Evolutionary conservation across 2,329 filamentous ascomycete genomes (phyloP), one percentile per base, ranked within the genome.

Genomic region (Trichothecium sympodiale): DNA sequence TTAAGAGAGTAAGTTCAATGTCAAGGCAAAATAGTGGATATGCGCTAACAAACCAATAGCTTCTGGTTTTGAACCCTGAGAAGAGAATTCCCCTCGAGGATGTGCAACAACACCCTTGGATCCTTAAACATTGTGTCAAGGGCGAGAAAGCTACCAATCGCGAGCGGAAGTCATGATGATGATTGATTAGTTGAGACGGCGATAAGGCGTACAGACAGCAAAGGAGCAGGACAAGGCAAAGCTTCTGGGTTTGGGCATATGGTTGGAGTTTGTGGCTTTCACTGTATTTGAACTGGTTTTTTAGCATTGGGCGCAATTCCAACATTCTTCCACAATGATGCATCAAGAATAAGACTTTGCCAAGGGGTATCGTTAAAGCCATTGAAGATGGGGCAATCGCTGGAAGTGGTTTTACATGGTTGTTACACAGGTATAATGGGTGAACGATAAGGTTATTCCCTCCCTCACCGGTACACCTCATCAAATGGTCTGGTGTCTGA

Each of bases 401-500:
- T 10, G 20, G 10, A 25, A 10, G 20, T 25, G 20, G 20, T 25
- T 25, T 25, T 25, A 25, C 20, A 25, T 6, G 10, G 20, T 25
- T 25, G 20, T 25, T 25, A 25, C 20, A 25, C 20, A 25, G 20
- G 20, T 10, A 25, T 10, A 25, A 25, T 7, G 28, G 13, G n/a
- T 30, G 28, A 30, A 25, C 6, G 20, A 25, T 6, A 10, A 10
- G 18, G 6, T 2, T 36, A 18, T 20, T 26, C 36, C 33, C 28
- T 28, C 13, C n/a, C 18, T 16, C 57, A 89, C 56, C 85, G 79
- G 58, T 94, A 98, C 36, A 98, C 87, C 56, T 96, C 89, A 57
- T 96, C 87, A 60, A 98, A 98, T 3, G 91, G 91, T 51, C 91
- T 70, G 4, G 89, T 96, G 60, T 98, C 91, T 35, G 75, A 67